A percentile compares a stretch with the other conserved stretches of the same genome.
Conservation (phyloP, 768 basidiomycete genomes). For the Panaeolus cyanescens region DNA sequence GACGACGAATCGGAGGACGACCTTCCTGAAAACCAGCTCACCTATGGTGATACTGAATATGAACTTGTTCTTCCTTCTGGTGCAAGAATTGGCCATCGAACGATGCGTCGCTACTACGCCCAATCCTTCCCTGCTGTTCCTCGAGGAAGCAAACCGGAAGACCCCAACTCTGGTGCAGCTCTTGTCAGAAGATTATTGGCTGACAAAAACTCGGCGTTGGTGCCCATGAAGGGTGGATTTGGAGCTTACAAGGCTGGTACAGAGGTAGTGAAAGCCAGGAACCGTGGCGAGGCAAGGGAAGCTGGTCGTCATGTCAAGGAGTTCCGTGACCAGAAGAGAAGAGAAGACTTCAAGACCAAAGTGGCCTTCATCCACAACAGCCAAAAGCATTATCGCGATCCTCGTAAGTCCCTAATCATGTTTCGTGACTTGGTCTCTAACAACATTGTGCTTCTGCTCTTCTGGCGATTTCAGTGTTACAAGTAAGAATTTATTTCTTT, state of each 20-base stretch:
- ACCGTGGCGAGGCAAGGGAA: conserved; percentile 93
- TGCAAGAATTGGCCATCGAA: conserved; percentile 88
- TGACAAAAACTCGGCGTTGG: conserved; percentile 83
- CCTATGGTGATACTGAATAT: conserved; percentile 77
- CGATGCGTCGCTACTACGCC: conserved; percentile 81
- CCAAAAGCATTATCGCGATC: conserved; percentile 89
- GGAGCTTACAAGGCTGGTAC: conserved; percentile 85
- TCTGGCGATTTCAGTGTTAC: conserved; percentile 26
- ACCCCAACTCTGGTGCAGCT: conserved; percentile 72
- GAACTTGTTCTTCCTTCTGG: conserved; percentile 95
- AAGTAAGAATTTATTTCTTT: conserved; percentile 11
- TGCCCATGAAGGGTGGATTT: conserved; percentile 83
- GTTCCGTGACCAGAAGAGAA: conserved; percentile 76
- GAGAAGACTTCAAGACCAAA: conserved; percentile 84
- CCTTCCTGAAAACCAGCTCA: conserved; percentile 55
- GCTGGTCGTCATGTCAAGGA: conserved; percentile 86
- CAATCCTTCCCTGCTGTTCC: conserved; percentile 67
- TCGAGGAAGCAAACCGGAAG: conserved; percentile 46
- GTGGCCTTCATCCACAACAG: conserved; percentile 78
- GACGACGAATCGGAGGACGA: conserved; percentile 40
- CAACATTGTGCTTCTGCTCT: not conserved
- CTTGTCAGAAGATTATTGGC: conserved; percentile 76
- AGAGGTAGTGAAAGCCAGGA: conserved; percentile 86
- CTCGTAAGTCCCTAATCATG: conserved; percentile 45
- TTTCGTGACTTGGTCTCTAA: not conserved